Base-by-base conservation (phyloP, 2,329 filamentous ascomycete species). In the Phaeosphaeriaceae sp. region DNA sequence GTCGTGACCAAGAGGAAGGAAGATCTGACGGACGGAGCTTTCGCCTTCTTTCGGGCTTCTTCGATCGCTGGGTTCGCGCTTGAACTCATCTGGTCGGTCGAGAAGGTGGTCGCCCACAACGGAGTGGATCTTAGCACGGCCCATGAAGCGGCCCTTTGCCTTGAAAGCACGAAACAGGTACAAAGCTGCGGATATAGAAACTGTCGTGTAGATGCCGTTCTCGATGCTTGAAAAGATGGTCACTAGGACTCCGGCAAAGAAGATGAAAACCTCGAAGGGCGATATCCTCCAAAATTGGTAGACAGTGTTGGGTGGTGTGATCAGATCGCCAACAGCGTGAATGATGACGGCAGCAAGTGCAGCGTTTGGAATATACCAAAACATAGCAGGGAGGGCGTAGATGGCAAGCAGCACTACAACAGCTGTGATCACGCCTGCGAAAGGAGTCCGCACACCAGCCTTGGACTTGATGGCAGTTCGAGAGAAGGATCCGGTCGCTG, bases 381-480 rank as follows among this genome's bases (percentile, higher is more conserved):
- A 99, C 47, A 97, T 89, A 0, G 90, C 88, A 0, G 94, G 90
- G 49, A 98, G 82, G 11, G 92, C 91, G 73, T 97, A 98, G 66
- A 97, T 93, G 48, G 95, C 94, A 5, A 98, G 82, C 0, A 98
- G 85, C 10, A 99, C 94, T 13, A 98, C 85, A 10, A 91, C 49
- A 0, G 91, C 94, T 6, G 94, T 97, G 62, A 98, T 92, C 44
- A 97, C 86, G 80, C 95, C 94, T 15, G 93, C 93, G 56, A 97
- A 89, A 1, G 94, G 94, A 0, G 94, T 97, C 21, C 93, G 89
- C 3, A 97, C 94, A 72, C 95, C 95, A 55, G 95, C 94, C 79
- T 98, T 98, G 6, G 94, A 96, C 79, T 97, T 97, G 81, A 99
- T 97, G 52, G 95, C 94, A 24, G 95, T 98, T 61, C 95, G 89